phyloP scores from a whole-genome alignment of 768 basidiomycete species.

The Nevesoporus exiguus region DNA sequence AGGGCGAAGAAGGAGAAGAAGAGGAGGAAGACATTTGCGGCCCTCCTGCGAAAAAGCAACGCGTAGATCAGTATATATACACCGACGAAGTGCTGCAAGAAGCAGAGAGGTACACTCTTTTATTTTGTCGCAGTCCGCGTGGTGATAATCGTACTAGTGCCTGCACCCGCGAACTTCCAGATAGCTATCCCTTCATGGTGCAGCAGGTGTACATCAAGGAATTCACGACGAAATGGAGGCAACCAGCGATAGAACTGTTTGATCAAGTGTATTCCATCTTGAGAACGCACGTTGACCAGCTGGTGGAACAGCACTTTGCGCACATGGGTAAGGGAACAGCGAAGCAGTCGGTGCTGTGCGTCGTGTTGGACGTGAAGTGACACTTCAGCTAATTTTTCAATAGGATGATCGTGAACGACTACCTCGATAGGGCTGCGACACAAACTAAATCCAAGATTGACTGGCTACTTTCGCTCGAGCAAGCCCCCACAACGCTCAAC shows the following conservation, averaged over 20 bases:
- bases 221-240: constrained; percentile 44
- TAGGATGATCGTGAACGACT: constrained; percentile 46
- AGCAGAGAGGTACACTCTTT: constrained; percentile 12
- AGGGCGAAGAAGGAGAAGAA: neutral
- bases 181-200: constrained; percentile 59
- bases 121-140: neutral
- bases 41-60: neutral
- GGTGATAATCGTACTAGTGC: constrained; percentile 24
- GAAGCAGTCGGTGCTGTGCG: constrained; percentile 44
- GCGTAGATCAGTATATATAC: constrained; percentile 29
- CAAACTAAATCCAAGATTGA: constrained; percentile 37
- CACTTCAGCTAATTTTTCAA: neutral
- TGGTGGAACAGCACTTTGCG: constrained; percentile 48
- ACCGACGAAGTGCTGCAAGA: constrained; percentile 47
- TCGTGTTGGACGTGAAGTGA: neutral
- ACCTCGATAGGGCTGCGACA: constrained; percentile 41
- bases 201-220: constrained; percentile 46
- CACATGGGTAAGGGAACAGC: constrained; percentile 49
- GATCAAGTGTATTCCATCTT: constrained; percentile 36
- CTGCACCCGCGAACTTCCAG: constrained; percentile 63
- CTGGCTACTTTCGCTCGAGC: constrained; percentile 48
- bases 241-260: constrained; percentile 45
- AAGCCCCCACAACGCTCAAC: constrained; percentile 46
- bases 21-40: neutral
- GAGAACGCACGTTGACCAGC: constrained; percentile 32